Conservation (phyloP, 148 eudicot species). For the Rhododendron mucronatum region DNA sequence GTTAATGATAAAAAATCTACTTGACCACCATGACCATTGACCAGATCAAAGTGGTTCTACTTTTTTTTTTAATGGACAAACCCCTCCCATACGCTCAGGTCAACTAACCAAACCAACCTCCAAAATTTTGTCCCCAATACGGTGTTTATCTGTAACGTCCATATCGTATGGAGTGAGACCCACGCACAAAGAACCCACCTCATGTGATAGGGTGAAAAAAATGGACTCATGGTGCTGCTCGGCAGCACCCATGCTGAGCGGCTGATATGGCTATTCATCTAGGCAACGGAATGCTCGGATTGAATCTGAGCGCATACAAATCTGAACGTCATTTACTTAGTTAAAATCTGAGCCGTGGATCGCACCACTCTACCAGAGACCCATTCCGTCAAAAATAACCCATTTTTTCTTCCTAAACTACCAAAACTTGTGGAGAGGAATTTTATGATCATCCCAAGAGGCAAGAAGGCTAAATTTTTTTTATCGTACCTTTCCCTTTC, state of each 20-base stretch:
- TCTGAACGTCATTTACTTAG: too few species aligned
- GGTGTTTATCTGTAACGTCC: too few species aligned
- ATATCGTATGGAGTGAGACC: too few species aligned
- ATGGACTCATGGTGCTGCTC: too few species aligned
- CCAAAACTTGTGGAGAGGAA: neutral
- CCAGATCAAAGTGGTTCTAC: neutral
- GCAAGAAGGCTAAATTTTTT: neutral
- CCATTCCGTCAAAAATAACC: neutral
- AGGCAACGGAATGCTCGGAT: too few species aligned
- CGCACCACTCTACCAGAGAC: too few species aligned
- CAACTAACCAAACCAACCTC: neutral
- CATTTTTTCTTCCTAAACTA: neutral
- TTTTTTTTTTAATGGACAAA: neutral
- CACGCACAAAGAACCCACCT: too few species aligned
- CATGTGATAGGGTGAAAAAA: too few species aligned
- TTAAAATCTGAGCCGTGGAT: too few species aligned
- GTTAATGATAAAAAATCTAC: neutral
- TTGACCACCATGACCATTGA: neutral
- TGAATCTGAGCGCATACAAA: too few species aligned
- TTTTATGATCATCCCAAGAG: neutral
- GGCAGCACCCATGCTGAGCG: too few species aligned
- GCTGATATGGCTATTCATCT: too few species aligned
- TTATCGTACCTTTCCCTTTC: neutral
- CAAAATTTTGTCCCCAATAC: neutral
- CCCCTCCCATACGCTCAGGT: neutral